A percentile compares a stretch with the other conserved stretches of the same genome.
Evolutionary conservation across 1,139 yeast genomes (phyloP).

Genomic region (Pichia cactophila): DNA sequence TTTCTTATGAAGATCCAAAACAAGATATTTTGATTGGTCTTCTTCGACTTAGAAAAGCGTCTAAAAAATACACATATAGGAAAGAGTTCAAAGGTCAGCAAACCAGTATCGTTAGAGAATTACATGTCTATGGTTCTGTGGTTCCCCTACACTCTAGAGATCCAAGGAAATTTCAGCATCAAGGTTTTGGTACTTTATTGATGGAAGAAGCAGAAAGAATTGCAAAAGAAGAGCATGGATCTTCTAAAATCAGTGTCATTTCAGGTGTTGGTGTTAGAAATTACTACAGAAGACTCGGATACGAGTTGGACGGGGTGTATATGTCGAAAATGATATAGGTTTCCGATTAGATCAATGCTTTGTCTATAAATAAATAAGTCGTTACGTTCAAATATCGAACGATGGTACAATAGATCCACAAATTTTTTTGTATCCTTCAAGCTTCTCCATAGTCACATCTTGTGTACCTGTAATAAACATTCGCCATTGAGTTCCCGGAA

Average conservation of each 20-base stretch:
- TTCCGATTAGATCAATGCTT: neutral
- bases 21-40: constrained; percentile 93
- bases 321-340: constrained; percentile 59
- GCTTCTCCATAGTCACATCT: constrained; percentile 24
- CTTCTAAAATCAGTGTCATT: constrained; percentile 83
- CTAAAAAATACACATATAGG: constrained; percentile 83
- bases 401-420: constrained; percentile 39
- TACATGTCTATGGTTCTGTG: constrained; percentile 95
- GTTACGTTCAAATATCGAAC: constrained; percentile 14
- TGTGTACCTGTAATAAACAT: constrained; percentile 58
- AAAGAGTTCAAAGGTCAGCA: constrained; percentile 80
- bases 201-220: constrained; percentile 99
- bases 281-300: constrained; percentile 87
- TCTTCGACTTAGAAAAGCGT: constrained; percentile 78
- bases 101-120: constrained; percentile 88
- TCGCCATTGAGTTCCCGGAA: constrained; percentile 53
- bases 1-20: constrained; percentile 94
- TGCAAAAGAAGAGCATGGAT: constrained; percentile 92
- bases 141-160: constrained; percentile 97
- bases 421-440: constrained; percentile 31
- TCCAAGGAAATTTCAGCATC: constrained; percentile 97
- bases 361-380: neutral
- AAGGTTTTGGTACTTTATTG: constrained; percentile 93
- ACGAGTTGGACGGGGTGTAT: constrained; percentile 88
- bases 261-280: constrained; percentile 98